A percentile compares a stretch with the other conserved stretches of the same genome.
phyloP scores from a whole-genome alignment of 257 asterid species.

The Eustoma russellianum region DNA sequence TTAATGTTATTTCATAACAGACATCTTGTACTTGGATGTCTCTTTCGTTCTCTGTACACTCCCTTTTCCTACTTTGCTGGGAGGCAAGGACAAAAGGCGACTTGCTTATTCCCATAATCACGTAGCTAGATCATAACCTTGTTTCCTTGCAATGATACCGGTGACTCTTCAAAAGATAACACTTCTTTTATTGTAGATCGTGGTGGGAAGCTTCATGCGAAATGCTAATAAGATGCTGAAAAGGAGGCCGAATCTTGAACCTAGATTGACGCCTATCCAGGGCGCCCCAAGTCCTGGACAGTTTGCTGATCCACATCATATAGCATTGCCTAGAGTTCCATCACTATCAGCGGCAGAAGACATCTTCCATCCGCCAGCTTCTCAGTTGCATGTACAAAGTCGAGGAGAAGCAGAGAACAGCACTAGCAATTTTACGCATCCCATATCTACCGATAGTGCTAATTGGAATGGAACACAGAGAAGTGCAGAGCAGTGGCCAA shows the following conservation, averaged over 20 bases:
- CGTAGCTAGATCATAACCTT: too few species aligned
- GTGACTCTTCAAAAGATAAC: too few species aligned
- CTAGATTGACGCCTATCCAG: conserved; percentile 30
- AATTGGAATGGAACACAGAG: conserved; percentile 53
- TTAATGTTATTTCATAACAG: too few species aligned
- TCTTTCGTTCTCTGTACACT: too few species aligned
- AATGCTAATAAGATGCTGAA: conserved; percentile 34
- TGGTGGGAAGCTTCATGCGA: conserved; percentile 72
- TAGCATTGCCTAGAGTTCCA: conserved; percentile 16
- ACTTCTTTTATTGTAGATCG: conserved; percentile 31
- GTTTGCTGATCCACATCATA: conserved; percentile 18
- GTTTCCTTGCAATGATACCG: too few species aligned
- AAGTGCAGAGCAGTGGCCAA: conserved; percentile 38
- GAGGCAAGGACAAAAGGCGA: too few species aligned
- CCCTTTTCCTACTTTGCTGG: too few species aligned
- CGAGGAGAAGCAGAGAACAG: conserved; percentile 40
- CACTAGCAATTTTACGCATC: conserved; percentile 31
- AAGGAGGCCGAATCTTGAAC: conserved; percentile 30
- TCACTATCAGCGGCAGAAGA: conserved; percentile 48
- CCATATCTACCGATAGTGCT: conserved; percentile 46
- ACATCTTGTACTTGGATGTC: too few species aligned
- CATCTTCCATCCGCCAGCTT: conserved; percentile 17
- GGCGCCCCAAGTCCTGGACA: conserved; percentile 35
- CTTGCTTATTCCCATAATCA: too few species aligned
- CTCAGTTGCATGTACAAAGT: conserved; percentile 39